Evolutionary conservation across 2,329 filamentous ascomycete genomes (phyloP).

Genomic region (Trichoderma sp.): DNA sequence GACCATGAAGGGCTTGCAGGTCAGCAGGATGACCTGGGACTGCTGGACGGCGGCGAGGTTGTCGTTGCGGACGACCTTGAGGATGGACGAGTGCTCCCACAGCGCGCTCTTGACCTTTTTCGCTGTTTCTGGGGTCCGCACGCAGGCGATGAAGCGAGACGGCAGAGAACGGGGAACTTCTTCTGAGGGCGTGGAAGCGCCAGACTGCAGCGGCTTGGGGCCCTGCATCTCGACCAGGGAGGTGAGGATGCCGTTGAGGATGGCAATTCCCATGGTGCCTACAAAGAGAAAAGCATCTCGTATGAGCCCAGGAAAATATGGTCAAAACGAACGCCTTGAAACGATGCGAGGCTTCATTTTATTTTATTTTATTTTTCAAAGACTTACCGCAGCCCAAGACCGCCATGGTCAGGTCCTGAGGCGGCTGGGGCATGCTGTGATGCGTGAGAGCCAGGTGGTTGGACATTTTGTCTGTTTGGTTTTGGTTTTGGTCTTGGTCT

Average conservation of each 20-base stretch:
- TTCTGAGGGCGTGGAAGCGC: slow-evolving; percentile 44
- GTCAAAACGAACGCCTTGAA: not conserved
- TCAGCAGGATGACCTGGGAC: slow-evolving; percentile 72
- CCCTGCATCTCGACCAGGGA: slow-evolving; percentile 58
- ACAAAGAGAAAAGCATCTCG: not conserved
- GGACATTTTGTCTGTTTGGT: slow-evolving; percentile 20
- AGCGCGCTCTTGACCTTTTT: slow-evolving; percentile 66
- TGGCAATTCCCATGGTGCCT: slow-evolving; percentile 85
- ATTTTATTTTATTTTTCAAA: not conserved
- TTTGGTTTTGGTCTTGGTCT: not conserved
- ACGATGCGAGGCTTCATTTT: not conserved
- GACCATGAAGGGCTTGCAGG: slow-evolving; percentile 78
- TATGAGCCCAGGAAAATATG: not conserved
- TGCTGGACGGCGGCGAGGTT: slow-evolving; percentile 66
- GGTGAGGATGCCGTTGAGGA: slow-evolving; percentile 74
- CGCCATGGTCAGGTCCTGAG: slow-evolving; percentile 64
- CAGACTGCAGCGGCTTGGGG: slow-evolving; percentile 45
- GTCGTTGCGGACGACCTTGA: slow-evolving; percentile 68
- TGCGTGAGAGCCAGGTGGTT: slow-evolving; percentile 31
- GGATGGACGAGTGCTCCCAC: slow-evolving; percentile 56
- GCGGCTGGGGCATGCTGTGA: slow-evolving; percentile 36
- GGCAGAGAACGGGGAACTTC: slow-evolving; percentile 60
- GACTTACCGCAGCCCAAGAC: slow-evolving; percentile 76
- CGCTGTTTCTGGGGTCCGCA: slow-evolving; percentile 66
- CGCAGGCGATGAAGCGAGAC: slow-evolving; percentile 76